Evolutionary conservation across 192 early-diverging fungal genomes (phyloP), one percentile per base, ranked within the genome.

Genomic region (Backusella australiensis): DNA sequence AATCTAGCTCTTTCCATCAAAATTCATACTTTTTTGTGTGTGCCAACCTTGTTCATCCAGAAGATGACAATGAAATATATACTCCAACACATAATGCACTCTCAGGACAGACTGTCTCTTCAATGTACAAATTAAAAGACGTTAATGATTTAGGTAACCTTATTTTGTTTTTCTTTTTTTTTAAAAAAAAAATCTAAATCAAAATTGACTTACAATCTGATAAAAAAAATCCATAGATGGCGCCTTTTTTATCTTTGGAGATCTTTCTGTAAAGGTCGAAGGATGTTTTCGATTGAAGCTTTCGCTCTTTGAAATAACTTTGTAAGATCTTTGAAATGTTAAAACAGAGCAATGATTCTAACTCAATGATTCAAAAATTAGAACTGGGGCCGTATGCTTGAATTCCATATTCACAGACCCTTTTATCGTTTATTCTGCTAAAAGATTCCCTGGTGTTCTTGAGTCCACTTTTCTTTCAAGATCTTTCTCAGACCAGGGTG

Each of bases 21-120:
- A 95, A 95, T 78, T 94, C 96, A 17, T 94, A 96, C 81, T 94
- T 94, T 77, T 96, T 97, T 83, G 94, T 96, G 93, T 96, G 94
- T 83, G 94, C 93, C 17, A 94, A 93, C 34, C 85, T 97, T 38
- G 92, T 96, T 74, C 80, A 79, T 72, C 85, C 87, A 67, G 87
- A 91, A 19, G 91, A 91, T 71, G 92, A 94, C 71, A 88, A 91
- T 67, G 92, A 95, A 76, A 86, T 94, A 49, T 80, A 81, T 36
- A 74, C 93, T 85, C 85, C 88, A 86, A 71, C 89, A 73, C 93
- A 93, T 15, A 85, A 91, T 4, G 92, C 92, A 15, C 90, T 94
- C 39, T 91, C 93, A 1, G 96, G 96, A 15, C 94, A 94, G 9
- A 93, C 95, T 26, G 94, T 96, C n/a, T 94, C 94, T 0, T 94